Evolutionary conservation across 106 monocot genomes (phyloP).

Genomic region (Allium sativum): DNA sequence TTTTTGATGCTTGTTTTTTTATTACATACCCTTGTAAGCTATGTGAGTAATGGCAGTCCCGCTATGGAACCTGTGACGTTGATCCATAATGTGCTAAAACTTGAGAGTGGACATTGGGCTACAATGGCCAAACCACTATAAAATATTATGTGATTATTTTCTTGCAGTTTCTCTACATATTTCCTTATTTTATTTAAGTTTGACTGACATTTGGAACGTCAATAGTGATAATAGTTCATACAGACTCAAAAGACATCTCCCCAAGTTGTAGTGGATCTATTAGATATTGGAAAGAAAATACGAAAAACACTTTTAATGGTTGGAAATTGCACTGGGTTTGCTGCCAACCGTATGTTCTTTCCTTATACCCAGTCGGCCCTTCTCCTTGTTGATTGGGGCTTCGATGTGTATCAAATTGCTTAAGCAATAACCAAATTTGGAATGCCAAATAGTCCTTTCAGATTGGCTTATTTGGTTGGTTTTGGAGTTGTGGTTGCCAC

Average conservation of each 20-base stretch:
- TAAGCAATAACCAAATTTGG: conserved; percentile 80
- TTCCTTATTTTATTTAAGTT: too few species aligned
- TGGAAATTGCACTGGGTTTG: conserved; percentile 95
- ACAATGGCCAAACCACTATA: too few species aligned
- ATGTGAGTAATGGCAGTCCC: too few species aligned
- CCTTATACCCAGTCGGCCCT: conserved; percentile 83
- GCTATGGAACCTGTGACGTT: too few species aligned
- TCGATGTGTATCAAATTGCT: conserved; percentile 84
- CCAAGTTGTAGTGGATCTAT: conserved; percentile 79
- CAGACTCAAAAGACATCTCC: conserved; percentile 76
- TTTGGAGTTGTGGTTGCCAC: conserved; percentile 82
- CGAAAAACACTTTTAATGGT: conserved; percentile 86
- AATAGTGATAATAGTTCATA: conserved; percentile 85
- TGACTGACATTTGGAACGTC: too few species aligned
- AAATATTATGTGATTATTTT: too few species aligned
- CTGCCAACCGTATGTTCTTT: conserved; percentile 97
- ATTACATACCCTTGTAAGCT: too few species aligned
- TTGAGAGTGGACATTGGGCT: too few species aligned
- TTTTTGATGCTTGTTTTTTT: too few species aligned
- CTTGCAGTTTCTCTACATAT: too few species aligned
- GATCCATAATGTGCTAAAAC: too few species aligned
- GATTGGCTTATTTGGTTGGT: conserved; percentile 82
- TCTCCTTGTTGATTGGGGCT: conserved; percentile 64
- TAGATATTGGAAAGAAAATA: conserved; percentile 85
- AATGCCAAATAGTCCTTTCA: conserved; percentile 99